phyloP scores from a whole-genome alignment of 192 early-diverging fungal species.

The Chytriomyces confervae region DNA sequence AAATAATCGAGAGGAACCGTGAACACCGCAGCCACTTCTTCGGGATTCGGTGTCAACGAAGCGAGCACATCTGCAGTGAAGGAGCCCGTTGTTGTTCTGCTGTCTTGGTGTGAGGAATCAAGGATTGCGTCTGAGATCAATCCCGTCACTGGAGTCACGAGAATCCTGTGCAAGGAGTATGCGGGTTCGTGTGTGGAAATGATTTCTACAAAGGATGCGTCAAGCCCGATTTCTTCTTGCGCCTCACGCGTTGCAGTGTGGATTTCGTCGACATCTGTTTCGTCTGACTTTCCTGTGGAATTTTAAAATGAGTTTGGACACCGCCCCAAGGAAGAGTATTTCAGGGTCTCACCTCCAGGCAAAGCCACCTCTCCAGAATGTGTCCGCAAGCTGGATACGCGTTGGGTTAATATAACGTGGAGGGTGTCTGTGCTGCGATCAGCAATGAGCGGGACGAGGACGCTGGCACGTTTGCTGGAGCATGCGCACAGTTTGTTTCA shows the following conservation, averaged over 20 bases:
- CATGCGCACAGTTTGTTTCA: background rate
- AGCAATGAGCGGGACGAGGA: constrained; percentile 36
- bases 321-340: background rate
- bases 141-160: constrained; percentile 44
- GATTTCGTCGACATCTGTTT: constrained; percentile 21
- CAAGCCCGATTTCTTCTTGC: constrained; percentile 45
- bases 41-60: constrained; percentile 29
- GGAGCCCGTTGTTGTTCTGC: background rate
- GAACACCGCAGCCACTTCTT: constrained; percentile 43
- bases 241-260: constrained; percentile 43
- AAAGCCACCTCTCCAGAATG: constrained; percentile 51
- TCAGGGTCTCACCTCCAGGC: constrained; percentile 38
- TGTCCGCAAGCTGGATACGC: constrained; percentile 36
- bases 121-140: constrained; percentile 5
- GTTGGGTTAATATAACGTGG: constrained; percentile 34
- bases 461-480: constrained; percentile 32
- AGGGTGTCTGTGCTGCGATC: constrained; percentile 20
- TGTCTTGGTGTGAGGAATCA: background rate
- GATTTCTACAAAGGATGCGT: constrained; percentile 29
- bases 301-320: background rate
- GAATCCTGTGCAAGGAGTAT: constrained; percentile 34
- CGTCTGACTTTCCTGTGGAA: constrained; percentile 36
- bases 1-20: constrained; percentile 38
- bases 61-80: background rate
- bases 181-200: constrained; percentile 29